phyloP scores from a whole-genome alignment of 768 basidiomycete species.

The Boletus rubroflammeus region DNA sequence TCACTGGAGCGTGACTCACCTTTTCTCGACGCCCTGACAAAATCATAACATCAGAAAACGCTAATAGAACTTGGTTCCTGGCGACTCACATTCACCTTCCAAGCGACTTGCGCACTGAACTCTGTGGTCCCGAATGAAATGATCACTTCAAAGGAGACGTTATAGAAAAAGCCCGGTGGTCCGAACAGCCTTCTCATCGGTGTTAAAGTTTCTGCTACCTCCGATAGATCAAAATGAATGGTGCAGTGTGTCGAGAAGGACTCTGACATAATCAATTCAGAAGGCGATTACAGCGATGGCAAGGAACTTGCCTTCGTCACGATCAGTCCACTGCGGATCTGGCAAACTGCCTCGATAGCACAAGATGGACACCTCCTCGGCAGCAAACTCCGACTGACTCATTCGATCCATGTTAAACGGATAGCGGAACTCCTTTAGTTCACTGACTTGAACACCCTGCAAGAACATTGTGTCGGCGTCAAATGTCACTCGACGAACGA shows the following conservation, averaged over 20 bases:
- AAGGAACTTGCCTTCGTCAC: not conserved
- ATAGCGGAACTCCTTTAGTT: conserved; percentile 15
- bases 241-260: conserved; percentile 14
- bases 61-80: not conserved
- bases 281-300: not conserved
- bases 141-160: conserved; percentile 5
- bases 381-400: not conserved
- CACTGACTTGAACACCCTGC: conserved; percentile 10
- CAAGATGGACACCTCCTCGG: not conserved
- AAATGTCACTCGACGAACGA: not conserved
- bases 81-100: conserved; percentile 8
- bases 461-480: not conserved
- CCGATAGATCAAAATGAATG: conserved; percentile 3
- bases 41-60: not conserved
- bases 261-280: not conserved
- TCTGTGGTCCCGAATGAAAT: conserved; percentile 15
- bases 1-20: not conserved
- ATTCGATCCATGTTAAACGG: not conserved
- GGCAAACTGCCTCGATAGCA: conserved; percentile 13
- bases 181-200: not conserved
- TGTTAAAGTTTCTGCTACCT: conserved; percentile 1
- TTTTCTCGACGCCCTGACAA: conserved; percentile 6
- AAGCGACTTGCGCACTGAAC: conserved; percentile 25
- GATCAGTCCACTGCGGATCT: conserved; percentile 12
- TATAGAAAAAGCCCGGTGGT: conserved; percentile 1